Evolutionary conservation across 2,329 filamentous ascomycete species (phyloP).

Genomic region (Aspergillaceae sp.): DNA sequence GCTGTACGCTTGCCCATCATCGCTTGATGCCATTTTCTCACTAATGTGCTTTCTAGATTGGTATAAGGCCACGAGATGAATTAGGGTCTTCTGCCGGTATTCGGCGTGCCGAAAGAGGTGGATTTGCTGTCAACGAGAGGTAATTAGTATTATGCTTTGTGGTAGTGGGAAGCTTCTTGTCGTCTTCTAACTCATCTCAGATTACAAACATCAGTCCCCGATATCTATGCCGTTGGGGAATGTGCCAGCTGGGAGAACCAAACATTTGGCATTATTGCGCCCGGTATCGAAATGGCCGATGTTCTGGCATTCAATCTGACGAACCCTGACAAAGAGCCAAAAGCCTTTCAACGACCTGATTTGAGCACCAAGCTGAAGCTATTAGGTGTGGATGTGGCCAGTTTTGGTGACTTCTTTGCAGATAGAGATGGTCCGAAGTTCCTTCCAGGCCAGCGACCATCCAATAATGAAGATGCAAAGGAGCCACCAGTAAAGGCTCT

Average conservation of each 20-base stretch:
- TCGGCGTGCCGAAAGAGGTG: conserved; percentile 61
- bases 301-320: conserved; percentile 86
- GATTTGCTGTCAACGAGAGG: conserved; percentile 52
- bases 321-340: conserved; percentile 60
- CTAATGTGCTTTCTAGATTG: conserved; percentile 47
- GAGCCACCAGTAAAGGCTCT: conserved; percentile 65
- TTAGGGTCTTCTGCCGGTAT: conserved; percentile 63
- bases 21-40: background rate
- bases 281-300: conserved; percentile 87
- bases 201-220: conserved; percentile 60
- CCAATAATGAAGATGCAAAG: conserved; percentile 32
- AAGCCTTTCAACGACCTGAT: conserved; percentile 71
- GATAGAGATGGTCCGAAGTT: conserved; percentile 73
- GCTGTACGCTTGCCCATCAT: conserved; percentile 42
- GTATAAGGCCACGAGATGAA: conserved; percentile 72
- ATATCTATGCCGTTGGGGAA: conserved; percentile 82
- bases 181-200: conserved; percentile 10
- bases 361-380: conserved; percentile 88
- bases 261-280: conserved; percentile 81
- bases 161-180: background rate
- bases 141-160: conserved; percentile 5
- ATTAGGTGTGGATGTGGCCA: conserved; percentile 81
- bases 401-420: conserved; percentile 89
- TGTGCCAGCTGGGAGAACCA: conserved; percentile 84
- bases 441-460: conserved; percentile 51